Base-by-base conservation (phyloP, 2,329 filamentous ascomycete genomes). In the Xylaria sp. region DNA sequence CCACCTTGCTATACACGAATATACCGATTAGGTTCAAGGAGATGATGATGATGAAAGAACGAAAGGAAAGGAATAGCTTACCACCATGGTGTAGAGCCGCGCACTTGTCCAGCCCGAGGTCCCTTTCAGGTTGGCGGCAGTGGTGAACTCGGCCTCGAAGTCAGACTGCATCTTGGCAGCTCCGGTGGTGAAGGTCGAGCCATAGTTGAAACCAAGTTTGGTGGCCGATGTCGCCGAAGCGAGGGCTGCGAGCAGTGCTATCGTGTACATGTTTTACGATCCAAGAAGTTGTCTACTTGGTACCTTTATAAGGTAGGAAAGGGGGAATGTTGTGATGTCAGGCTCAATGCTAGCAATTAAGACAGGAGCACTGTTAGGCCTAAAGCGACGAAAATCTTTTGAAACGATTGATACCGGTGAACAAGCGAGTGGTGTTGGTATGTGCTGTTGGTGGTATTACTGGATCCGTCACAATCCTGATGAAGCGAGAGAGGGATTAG, bases 11-110 rank as follows among this genome's bases (percentile, higher is more conserved):
- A 51, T 52, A 31, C 3, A n/a, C 15, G 15, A 37, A 23, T 50
- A 51, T 4, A 31, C 20, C 31, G 5, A 54, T 67, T 25, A 67
- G 46, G 1, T 18, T 62, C 9, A 18, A 54, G 12, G 34, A 2
- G 34, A 10, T 10, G 34, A 25, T 10, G 10, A 54, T 4, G 9
- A 37, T 6, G 23, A 20, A 10, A 12, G 31, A 13, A 20, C 10
- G 13, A 31, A 15, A 10, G 15, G 13, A 31, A 15, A 10, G 34
- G 10, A 37, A 13, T 44, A 48, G 80, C 83, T 75, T 82, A 86
- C 84, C 58, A 92, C 85, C 86, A 89, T 93, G 73, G 91, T 93
- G 82, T 91, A 94, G n/a, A 94, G 84, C 69, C 92, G 89, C 52
- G 90, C 91, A 69, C 87, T 90, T 75, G 83, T 91, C 84, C 92